Evolutionary conservation across 2,329 filamentous ascomycete genomes (phyloP), one percentile per base, ranked within the genome.

Genomic region (Fusarium globosum): DNA sequence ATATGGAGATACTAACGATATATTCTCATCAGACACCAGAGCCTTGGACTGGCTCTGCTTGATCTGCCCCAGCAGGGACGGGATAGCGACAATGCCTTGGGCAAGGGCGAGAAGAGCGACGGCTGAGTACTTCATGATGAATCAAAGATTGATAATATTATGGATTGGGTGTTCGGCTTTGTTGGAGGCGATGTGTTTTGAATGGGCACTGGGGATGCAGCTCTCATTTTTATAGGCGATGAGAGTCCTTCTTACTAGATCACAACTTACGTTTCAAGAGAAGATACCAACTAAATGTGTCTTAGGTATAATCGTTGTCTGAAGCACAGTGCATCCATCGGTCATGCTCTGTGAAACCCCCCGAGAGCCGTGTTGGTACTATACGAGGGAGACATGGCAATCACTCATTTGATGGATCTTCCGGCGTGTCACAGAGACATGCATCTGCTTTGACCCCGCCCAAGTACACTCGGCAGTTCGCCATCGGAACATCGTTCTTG

Each of bases 51-150:
- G 16, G 3, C 11, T 13, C 23, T 43, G 23, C 15, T 46, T 53
- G 33, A 55, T 36, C n/a, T 48, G 28, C 2, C 11, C 35, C 1
- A 70, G 5, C 2, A 53, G 43, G 4, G 55, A 71, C 0, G 67
- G 68, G 6, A 46, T 41, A 30, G 56, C 68, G 5, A 62, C 8
- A 13, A 55, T 58, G 10, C 67, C 61, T 12, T 42, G 55, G 5
- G 26, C 30, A 7, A 71, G 36, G 11, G 42, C 2, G 6, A 67
- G 10, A n/a, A 71, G 3, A 21, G 61, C 18, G 4, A 45, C 14
- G 14, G 33, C 35, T 2, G 61, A 58, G 20, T 36, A 53, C 51
- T 71, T 67, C 68, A 71, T 71, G 26, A 4, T 58, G 41, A 7
- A 3, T 4, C 3, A 20, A 23, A 8, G 21, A 6, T 4, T n/a